Base-by-base conservation (phyloP, 2,329 filamentous ascomycete genomes). In the Colletotrichum acutatum region DNA sequence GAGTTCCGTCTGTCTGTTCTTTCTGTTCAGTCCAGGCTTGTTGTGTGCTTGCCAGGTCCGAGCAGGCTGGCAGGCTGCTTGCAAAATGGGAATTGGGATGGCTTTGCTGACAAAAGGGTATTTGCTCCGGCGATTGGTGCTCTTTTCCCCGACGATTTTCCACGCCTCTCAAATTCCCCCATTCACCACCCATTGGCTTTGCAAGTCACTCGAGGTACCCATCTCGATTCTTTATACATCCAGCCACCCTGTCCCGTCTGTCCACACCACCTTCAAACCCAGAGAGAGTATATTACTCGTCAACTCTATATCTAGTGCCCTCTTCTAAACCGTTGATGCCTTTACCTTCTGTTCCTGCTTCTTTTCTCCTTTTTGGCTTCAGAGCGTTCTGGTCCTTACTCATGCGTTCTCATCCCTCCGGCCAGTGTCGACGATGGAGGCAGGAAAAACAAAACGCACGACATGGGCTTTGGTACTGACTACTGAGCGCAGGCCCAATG, bases 401-500 rank as follows among this genome's bases (percentile, higher is more conserved):
- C 42, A 56, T 46, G 56, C 61, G 30, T 26, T 30, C 26, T 2
- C n/a, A 37, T 30, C 16, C 16, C 16, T 32, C 32, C 24, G n/a
- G 14, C 5, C 37, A 16, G n/a, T 6, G 8, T 6, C 5, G 5
- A 59, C 30, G 37, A 34, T 24, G 7, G 30, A 11, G 19, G 42
- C 24, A 26, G 42, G 24, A 54, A 3, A 54, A 28, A 53, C 5
- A 28, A 46, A 63, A 63, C 60, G 42, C 46, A 28, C 46, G 34
- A 63, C 46, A 46, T 49, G 16, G 59, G 52, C 53, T 70, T 60
- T 42, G 37, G 6, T 19, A 42, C 14, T 54, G 70, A 34, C 32
- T 49, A 28, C 60, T 72, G 66, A 61, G 70, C 70, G 54, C 52
- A 46, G n/a, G 60, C 70, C 70, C 70, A 63, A 68, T 70, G 70